These are phyloP conservation scores for Heterobasidion irregulare DNA, from an alignment of 1,284 basidiomycete species.

Conservation along the genomic window DNA sequence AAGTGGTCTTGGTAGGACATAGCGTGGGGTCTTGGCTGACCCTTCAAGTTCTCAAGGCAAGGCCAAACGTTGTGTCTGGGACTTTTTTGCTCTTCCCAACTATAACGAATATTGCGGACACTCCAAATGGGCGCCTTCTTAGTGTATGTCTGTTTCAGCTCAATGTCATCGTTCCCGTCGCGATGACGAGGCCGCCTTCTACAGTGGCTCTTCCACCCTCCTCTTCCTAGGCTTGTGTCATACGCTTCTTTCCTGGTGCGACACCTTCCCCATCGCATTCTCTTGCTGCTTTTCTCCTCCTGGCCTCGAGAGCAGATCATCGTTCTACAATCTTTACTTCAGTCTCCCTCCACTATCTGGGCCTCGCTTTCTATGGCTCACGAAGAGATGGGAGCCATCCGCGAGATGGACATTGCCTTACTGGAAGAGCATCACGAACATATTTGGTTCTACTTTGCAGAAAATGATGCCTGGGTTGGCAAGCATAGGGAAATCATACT, in stretches of 20 bases:
- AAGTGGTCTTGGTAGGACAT: constrained; percentile 44
- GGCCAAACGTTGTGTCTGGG: constrained; percentile 25
- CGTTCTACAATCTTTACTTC: constrained; percentile 38
- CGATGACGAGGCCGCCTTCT: neutral
- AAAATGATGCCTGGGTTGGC: constrained; percentile 53
- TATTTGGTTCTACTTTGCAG: constrained; percentile 52
- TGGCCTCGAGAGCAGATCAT: constrained; percentile 41
- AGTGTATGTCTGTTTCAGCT: constrained; percentile 17
- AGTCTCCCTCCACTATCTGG: constrained; percentile 36
- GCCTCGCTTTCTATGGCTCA: constrained; percentile 48
- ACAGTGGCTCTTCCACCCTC: constrained; percentile 41
- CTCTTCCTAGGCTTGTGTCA: constrained; percentile 34
- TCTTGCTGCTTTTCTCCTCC: constrained; percentile 14
- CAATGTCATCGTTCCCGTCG: neutral
- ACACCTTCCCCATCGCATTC: constrained; percentile 24
- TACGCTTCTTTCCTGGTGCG: constrained; percentile 21
- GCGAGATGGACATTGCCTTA: constrained; percentile 33
- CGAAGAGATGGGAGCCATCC: constrained; percentile 53
- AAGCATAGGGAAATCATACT: constrained; percentile 34
- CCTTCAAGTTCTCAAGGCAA: constrained; percentile 47
- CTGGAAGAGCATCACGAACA: constrained; percentile 32
- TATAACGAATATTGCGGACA: constrained; percentile 42
- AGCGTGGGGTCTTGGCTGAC: constrained; percentile 56
- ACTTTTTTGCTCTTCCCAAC: constrained; percentile 53
- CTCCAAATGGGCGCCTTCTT: constrained; percentile 43